Evolutionary conservation across 106 monocot species (phyloP).

Genomic region (Apostasia shenzhenica): DNA sequence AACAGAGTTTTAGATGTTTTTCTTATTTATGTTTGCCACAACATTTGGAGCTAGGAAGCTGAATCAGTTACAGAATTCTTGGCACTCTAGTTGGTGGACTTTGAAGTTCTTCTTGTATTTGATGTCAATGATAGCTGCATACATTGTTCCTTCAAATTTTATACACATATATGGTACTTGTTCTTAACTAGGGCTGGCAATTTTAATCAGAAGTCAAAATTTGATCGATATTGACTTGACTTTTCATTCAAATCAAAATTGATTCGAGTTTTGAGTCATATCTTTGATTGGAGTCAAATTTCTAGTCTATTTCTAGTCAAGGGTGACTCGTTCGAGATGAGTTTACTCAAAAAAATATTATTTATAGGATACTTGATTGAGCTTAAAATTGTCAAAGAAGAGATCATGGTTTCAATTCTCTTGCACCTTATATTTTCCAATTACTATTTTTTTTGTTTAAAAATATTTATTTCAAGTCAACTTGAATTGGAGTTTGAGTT

Average conservation of each 20-base stretch:
- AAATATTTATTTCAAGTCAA: too few relatives aligned
- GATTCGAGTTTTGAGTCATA: too few relatives aligned
- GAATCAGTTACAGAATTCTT: slow-evolving; percentile 33
- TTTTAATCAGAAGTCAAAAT: not conserved
- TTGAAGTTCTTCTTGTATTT: slow-evolving; percentile 40
- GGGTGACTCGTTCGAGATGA: too few relatives aligned
- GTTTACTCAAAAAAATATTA: too few relatives aligned
- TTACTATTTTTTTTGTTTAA: too few relatives aligned
- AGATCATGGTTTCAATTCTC: too few relatives aligned
- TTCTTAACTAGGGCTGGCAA: not conserved
- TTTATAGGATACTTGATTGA: too few relatives aligned
- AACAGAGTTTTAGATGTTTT: slow-evolving; percentile 47
- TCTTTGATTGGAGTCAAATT: too few relatives aligned
- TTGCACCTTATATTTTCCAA: too few relatives aligned
- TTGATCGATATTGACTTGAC: not conserved
- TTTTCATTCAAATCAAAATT: not conserved
- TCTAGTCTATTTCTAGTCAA: too few relatives aligned
- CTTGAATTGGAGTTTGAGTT: too few relatives aligned
- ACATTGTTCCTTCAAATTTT: slow-evolving; percentile 32
- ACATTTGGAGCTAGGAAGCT: slow-evolving; percentile 55
- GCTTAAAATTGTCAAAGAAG: too few relatives aligned
- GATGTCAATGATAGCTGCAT: slow-evolving; percentile 27
- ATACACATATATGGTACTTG: slow-evolving; percentile 57
- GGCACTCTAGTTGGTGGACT: slow-evolving; percentile 70
- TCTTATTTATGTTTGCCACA: slow-evolving; percentile 42